These are phyloP conservation scores for Collybiopsis confluens DNA, from an alignment of 768 basidiomycete genomes.

Conservation along the genomic window DNA sequence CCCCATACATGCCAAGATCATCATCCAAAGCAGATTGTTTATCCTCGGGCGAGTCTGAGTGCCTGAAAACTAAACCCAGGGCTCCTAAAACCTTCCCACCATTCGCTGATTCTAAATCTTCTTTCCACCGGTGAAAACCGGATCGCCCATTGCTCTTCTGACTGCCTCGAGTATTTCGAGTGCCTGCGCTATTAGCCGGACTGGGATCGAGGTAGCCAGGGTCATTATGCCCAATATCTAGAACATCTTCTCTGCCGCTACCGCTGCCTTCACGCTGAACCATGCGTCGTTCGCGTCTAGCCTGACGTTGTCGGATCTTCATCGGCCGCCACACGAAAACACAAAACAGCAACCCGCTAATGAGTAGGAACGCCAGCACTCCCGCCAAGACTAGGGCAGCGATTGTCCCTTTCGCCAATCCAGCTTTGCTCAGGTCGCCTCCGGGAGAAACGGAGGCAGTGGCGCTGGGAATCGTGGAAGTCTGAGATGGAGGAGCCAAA, in stretches of 20 bases:
- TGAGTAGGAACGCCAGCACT: conserved; percentile 44
- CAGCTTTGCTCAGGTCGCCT: conserved; percentile 5
- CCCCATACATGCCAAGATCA: conserved; percentile 22
- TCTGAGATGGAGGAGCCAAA: conserved; percentile 9
- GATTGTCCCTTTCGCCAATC: conserved; percentile 51
- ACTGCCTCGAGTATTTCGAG: conserved; percentile 5
- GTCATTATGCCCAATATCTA: conserved; percentile 11
- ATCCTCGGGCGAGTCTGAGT: conserved; percentile 28
- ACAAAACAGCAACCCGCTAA: conserved; percentile 37
- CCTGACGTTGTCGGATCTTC: conserved; percentile 21
- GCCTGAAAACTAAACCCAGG: conserved; percentile 38
- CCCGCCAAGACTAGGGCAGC: conserved; percentile 62
- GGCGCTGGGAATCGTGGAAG: conserved; percentile 17
- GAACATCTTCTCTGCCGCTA: conserved; percentile 17
- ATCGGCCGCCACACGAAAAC: conserved; percentile 47
- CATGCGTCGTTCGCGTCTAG: conserved; percentile 7
- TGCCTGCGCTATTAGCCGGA: conserved; percentile 1
- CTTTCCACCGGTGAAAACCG: conserved; percentile 41
- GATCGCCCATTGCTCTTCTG: conserved; percentile 26
- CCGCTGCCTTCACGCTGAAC: conserved; percentile 10
- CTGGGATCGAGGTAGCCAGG: conserved; percentile 7
- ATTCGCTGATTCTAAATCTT: conserved; percentile 31
- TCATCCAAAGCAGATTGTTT: conserved; percentile 18
- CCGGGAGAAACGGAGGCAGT: conserved; percentile 7
- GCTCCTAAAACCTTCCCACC: conserved; percentile 23